Conservation (phyloP, 2,329 filamentous ascomycete species). For the Aureobasidium sp. region DNA sequence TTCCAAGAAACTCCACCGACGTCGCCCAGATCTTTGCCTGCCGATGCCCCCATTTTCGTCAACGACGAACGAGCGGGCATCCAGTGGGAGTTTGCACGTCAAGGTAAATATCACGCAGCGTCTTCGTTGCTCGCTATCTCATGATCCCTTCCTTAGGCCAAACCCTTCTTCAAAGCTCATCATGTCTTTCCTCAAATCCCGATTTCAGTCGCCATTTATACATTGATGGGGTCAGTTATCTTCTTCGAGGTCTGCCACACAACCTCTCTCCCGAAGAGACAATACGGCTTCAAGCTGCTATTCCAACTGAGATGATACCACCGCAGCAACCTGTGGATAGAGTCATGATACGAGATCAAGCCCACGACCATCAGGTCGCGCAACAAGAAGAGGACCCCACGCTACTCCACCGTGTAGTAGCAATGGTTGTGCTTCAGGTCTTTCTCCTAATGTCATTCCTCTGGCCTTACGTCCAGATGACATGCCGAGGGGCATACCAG, state of each 20-base stretch:
- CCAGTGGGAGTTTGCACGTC: slow-evolving; percentile 46
- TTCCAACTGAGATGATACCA: slow-evolving; percentile 35
- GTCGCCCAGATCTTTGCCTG: neutral
- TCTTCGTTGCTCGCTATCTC: neutral
- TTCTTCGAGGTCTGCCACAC: slow-evolving; percentile 55
- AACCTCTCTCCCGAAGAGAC: slow-evolving; percentile 52
- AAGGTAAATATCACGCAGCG: slow-evolving; percentile 32
- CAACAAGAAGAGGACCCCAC: slow-evolving; percentile 32
- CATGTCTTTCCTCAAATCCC: slow-evolving; percentile 28
- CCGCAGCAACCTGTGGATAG: slow-evolving; percentile 2
- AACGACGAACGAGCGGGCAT: slow-evolving; percentile 31
- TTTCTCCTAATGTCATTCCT: slow-evolving; percentile 56
- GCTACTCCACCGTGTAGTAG: slow-evolving; percentile 53
- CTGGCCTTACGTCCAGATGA: slow-evolving; percentile 52
- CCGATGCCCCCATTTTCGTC: neutral
- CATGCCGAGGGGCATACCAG: slow-evolving; percentile 49
- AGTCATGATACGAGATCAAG: neutral
- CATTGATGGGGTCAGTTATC: slow-evolving; percentile 56
- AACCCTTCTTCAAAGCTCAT: slow-evolving; percentile 43
- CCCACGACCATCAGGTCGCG: neutral
- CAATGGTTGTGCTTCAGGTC: slow-evolving; percentile 49
- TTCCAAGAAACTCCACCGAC: slow-evolving; percentile 12
- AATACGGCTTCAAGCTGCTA: slow-evolving; percentile 44
- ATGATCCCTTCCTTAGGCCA: slow-evolving; percentile 32
- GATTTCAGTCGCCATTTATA: slow-evolving; percentile 56